Percentiles rank a stretch among this genome's conserved stretches.
These are phyloP conservation scores for Cardiospermum halicacabum DNA, from an alignment of 345 rosid species.

Conservation along the genomic window DNA sequence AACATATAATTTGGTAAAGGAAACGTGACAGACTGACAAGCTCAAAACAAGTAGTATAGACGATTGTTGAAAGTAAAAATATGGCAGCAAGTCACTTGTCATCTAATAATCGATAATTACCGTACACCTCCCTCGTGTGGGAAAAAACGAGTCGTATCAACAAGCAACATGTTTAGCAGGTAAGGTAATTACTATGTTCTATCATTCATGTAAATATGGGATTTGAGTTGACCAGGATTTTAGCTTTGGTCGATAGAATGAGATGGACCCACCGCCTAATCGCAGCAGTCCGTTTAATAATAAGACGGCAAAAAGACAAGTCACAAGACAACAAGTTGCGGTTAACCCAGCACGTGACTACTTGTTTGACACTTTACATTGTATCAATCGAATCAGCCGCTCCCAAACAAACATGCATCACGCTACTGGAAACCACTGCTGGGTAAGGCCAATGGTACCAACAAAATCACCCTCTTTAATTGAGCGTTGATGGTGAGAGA, in stretches of 20 bases:
- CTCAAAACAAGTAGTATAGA: background rate
- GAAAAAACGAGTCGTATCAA: too few relatives aligned
- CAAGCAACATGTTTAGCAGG: too few relatives aligned
- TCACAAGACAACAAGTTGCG: too few relatives aligned
- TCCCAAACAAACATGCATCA: too few relatives aligned
- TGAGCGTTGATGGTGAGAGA: too few relatives aligned
- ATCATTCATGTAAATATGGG: too few relatives aligned
- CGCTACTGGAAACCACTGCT: too few relatives aligned
- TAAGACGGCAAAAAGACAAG: background rate
- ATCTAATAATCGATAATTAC: background rate
- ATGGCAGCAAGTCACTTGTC: conserved; percentile 10
- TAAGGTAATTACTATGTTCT: too few relatives aligned
- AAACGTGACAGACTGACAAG: background rate
- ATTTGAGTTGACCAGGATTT: too few relatives aligned
- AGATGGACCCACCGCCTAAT: background rate
- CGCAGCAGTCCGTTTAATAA: background rate
- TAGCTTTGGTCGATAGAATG: background rate
- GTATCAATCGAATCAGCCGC: too few relatives aligned
- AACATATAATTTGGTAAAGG: background rate
- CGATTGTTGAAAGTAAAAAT: background rate
- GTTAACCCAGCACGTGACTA: background rate
- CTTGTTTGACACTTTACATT: too few relatives aligned
- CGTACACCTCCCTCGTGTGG: background rate
- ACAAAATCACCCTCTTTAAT: background rate
- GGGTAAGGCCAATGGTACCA: background rate